phyloP scores from a whole-genome alignment of 306 rosid genomes.

The Herpetospermum pedunculosum region DNA sequence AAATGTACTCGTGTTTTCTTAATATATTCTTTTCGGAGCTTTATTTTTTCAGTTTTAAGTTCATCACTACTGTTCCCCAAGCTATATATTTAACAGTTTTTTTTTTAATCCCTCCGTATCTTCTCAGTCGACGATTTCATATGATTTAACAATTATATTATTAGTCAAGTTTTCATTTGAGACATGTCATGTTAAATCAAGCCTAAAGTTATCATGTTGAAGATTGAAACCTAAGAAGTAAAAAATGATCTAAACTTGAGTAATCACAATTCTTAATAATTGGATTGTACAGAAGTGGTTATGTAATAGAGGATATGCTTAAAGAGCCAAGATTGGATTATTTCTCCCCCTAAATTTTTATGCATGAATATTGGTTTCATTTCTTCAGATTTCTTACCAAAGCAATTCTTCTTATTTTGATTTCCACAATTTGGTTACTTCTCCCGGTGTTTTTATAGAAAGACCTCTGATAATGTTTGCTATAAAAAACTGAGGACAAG shows the following conservation, averaged over 20 bases:
- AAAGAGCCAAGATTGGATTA: too few species aligned
- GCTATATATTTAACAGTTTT: background rate
- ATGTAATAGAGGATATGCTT: background rate
- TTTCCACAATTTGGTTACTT: background rate
- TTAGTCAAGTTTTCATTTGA: background rate
- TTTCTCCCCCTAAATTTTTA: too few species aligned
- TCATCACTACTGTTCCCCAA: background rate
- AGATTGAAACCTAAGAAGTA: background rate
- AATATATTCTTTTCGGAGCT: background rate
- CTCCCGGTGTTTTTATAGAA: background rate
- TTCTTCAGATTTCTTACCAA: background rate
- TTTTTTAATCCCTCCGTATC: background rate
- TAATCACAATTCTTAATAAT: background rate
- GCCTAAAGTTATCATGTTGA: background rate
- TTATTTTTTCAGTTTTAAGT: background rate
- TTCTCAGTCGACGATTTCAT: background rate
- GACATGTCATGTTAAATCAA: background rate
- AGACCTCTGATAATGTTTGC: background rate
- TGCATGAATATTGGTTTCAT: background rate
- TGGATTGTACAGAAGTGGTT: background rate
- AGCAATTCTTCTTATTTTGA: background rate
- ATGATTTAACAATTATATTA: background rate
- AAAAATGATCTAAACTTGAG: background rate
- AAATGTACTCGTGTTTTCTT: background rate
- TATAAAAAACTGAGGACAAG: background rate